Conservation (phyloP, 345 rosid species). For the Laguncularia racemosa region DNA sequence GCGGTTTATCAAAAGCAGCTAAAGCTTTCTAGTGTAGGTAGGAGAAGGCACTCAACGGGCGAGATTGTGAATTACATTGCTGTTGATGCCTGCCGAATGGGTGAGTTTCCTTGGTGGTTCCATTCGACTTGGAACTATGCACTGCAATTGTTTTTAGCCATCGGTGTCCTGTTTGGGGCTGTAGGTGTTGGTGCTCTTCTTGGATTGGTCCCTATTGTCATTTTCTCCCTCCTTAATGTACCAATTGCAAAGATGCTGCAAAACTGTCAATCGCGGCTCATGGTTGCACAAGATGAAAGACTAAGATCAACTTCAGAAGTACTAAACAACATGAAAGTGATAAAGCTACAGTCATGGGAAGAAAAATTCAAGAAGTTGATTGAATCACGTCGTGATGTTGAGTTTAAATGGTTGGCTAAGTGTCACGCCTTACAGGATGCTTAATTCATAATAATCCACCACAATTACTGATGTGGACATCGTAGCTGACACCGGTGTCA, state of each 20-base stretch:
- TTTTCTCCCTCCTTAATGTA: conserved; percentile 38
- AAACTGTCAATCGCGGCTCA: conserved; percentile 52
- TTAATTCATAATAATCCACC: no score
- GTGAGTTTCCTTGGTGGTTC: conserved; percentile 75
- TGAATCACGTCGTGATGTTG: conserved; percentile 40
- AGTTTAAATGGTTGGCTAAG: conserved; percentile 58
- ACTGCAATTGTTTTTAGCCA: conserved; percentile 45
- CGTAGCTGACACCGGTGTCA: no score
- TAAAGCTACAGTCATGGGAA: conserved; percentile 82
- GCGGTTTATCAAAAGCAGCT: conserved; percentile 59
- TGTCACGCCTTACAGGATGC: no score
- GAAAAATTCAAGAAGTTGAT: conserved; percentile 57
- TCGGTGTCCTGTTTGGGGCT: conserved; percentile 40
- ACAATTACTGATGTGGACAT: no score
- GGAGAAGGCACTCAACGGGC: conserved; percentile 62
- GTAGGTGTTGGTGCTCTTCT: conserved; percentile 61
- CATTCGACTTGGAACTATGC: conserved; percentile 46
- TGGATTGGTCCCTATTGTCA: conserved; percentile 41
- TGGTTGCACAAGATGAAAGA: conserved; percentile 67
- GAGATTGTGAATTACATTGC: conserved; percentile 73
- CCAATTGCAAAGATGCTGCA: conserved; percentile 55
- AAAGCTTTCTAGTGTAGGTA: conserved; percentile 53
- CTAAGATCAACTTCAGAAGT: conserved; percentile 58
- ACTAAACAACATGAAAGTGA: conserved; percentile 66
- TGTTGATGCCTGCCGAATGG: conserved; percentile 76